Conservation (phyloP, 176 grass and related monocot genomes). For the Cymbopogon citratus region DNA sequence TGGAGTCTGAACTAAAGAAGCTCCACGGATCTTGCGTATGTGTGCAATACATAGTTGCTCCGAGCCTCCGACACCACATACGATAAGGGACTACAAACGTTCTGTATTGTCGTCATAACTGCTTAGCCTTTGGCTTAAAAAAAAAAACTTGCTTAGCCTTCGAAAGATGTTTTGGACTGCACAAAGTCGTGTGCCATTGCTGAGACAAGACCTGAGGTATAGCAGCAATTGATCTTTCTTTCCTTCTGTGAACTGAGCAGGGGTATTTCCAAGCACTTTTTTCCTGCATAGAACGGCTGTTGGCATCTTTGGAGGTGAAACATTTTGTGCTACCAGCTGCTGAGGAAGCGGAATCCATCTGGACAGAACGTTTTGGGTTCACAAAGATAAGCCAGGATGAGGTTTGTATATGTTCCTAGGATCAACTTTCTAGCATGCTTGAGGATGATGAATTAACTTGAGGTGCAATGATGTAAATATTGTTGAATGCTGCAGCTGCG, state of each 20-base stretch:
- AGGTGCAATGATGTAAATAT: conserved; percentile 14
- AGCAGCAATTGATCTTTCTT: conserved; percentile 19
- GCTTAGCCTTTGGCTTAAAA: neutral
- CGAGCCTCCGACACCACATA: neutral
- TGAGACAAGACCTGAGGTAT: conserved; percentile 9
- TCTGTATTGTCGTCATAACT: conserved; percentile 1
- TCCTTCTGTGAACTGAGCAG: conserved; percentile 36
- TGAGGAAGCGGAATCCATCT: conserved; percentile 74
- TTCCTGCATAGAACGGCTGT: conserved; percentile 56
- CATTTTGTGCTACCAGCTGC: conserved; percentile 89
- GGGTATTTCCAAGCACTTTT: conserved; percentile 85
- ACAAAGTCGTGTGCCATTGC: neutral
- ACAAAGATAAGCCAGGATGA: conserved; percentile 66
- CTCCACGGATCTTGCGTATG: neutral
- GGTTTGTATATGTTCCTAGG: conserved; percentile 39
- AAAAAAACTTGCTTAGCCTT: neutral
- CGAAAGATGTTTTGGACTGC: neutral
- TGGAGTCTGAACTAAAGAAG: neutral
- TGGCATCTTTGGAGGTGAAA: conserved; percentile 64
- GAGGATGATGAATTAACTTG: neutral
- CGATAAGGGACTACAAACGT: neutral
- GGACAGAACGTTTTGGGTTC: conserved; percentile 85
- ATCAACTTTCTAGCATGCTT: neutral
- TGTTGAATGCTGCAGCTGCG: conserved; percentile 46
- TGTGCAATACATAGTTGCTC: conserved; percentile 12